These are phyloP conservation scores for Collariella sp. DNA, from an alignment of 495 filamentous ascomycete species.

Conservation along the genomic window DNA sequence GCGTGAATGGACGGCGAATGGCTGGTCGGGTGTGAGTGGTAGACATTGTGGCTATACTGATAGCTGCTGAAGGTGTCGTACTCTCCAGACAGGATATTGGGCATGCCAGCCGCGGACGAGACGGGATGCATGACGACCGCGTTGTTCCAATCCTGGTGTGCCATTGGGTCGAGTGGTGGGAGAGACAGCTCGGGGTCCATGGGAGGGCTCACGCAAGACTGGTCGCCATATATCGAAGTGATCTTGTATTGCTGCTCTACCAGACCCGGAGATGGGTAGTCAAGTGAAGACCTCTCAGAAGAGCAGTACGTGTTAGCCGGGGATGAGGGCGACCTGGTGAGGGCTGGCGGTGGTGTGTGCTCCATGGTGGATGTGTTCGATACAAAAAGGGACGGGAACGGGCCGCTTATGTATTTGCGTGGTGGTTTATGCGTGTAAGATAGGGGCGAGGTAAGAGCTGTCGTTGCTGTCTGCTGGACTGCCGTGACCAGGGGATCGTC, in stretches of 20 bases:
- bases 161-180: conserved; percentile 37
- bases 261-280: conserved; percentile 38
- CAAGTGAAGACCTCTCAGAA: conserved; percentile 39
- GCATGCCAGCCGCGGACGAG: conserved; percentile 34
- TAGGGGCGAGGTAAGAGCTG: conserved; percentile 3
- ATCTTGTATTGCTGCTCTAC: conserved; percentile 42
- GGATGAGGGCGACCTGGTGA: conserved; percentile 41
- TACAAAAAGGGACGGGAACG: neutral
- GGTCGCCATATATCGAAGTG: conserved; percentile 37
- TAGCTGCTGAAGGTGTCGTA: conserved; percentile 47
- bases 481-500: conserved; percentile 17
- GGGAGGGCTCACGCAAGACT: conserved; percentile 29
- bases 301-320: conserved; percentile 41
- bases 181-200: conserved; percentile 37
- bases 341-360: conserved; percentile 41
- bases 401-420: conserved; percentile 12
- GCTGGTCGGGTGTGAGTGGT: conserved; percentile 35
- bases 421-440: conserved; percentile 24
- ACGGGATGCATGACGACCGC: conserved; percentile 30
- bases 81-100: conserved; percentile 43
- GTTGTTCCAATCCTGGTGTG: conserved; percentile 36
- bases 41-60: conserved; percentile 42
- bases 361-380: conserved; percentile 32
- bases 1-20: conserved; percentile 38
- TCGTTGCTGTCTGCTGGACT: conserved; percentile 16